Conservation (phyloP, 2,329 filamentous ascomycete species). For the Penicillium oxalicum region DNA sequence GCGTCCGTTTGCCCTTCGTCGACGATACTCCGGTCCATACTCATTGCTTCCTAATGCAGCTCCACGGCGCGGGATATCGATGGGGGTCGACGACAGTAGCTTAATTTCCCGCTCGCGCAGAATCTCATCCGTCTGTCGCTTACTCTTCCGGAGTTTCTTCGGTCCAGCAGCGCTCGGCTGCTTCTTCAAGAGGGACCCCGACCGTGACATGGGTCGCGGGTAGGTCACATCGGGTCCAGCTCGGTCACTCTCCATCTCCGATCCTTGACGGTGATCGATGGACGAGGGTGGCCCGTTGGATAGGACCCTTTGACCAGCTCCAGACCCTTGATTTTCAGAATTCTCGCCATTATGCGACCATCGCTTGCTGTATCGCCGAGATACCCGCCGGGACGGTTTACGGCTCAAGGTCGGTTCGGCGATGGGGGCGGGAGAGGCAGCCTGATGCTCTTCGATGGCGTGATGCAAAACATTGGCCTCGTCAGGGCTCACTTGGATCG, state of each 20-base stretch:
- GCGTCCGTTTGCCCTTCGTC: slow-evolving; percentile 51
- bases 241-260: slow-evolving; percentile 18
- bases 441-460: slow-evolving; percentile 26
- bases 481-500: slow-evolving; percentile 51
- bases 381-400: slow-evolving; percentile 30
- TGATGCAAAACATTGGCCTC: slow-evolving; percentile 35
- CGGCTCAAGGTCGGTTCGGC: slow-evolving; percentile 23
- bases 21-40: slow-evolving; percentile 45
- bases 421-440: slow-evolving; percentile 17
- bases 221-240: slow-evolving; percentile 13
- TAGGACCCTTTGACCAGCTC: slow-evolving; percentile 9
- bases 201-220: slow-evolving; percentile 40
- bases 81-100: slow-evolving; percentile 66
- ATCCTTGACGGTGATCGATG: slow-evolving; percentile 16
- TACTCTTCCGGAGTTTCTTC: slow-evolving; percentile 60
- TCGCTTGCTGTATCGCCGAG: slow-evolving; percentile 31
- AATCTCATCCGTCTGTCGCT: slow-evolving; percentile 67
- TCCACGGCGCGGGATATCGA: slow-evolving; percentile 57
- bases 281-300: slow-evolving; percentile 15
- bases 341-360: slow-evolving; percentile 21
- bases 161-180: slow-evolving; percentile 52
- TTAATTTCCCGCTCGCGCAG: slow-evolving; percentile 82
- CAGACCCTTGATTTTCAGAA: slow-evolving; percentile 15
- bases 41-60: slow-evolving; percentile 52
- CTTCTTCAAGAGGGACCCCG: slow-evolving; percentile 50